Evolutionary conservation across 2,329 filamentous ascomycete genomes (phyloP).

Genomic region (Rhinocladiella similis): DNA sequence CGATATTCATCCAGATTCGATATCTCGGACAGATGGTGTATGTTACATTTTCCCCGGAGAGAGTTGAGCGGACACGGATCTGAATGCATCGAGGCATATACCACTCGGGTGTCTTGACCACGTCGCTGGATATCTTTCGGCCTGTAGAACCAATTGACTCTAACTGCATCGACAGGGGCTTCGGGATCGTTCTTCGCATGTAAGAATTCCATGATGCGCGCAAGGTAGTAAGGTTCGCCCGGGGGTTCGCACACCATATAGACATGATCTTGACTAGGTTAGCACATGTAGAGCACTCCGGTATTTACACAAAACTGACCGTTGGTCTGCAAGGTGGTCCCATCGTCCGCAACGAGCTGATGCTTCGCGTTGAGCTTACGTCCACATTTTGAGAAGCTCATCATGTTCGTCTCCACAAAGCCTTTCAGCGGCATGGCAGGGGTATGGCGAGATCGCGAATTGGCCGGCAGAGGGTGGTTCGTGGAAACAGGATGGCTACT

Average conservation of each 20-base stretch:
- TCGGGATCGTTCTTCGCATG: slow-evolving; percentile 73
- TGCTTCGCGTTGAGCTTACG: slow-evolving; percentile 67
- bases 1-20: slow-evolving; percentile 79
- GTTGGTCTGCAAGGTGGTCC: slow-evolving; percentile 78
- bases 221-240: slow-evolving; percentile 96
- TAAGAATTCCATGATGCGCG: slow-evolving; percentile 97
- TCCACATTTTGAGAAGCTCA: slow-evolving; percentile 76
- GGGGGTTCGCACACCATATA: slow-evolving; percentile 97
- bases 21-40: slow-evolving; percentile 86
- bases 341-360: slow-evolving; percentile 85
- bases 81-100: slow-evolving; percentile 98
- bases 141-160: slow-evolving; percentile 98
- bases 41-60: slow-evolving; percentile 88
- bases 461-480: slow-evolving; percentile 35
- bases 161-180: slow-evolving; percentile 77
- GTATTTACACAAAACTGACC: slow-evolving; percentile 59
- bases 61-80: slow-evolving; percentile 91
- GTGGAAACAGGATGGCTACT: slow-evolving; percentile 38
- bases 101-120: slow-evolving; percentile 82
- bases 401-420: slow-evolving; percentile 72
- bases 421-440: slow-evolving; percentile 30
- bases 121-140: slow-evolving; percentile 94
- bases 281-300: not conserved
- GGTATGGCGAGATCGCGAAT: slow-evolving; percentile 34
- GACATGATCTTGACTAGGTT: slow-evolving; percentile 66